These are phyloP conservation scores for Barnettozyma hawaiiensis DNA, from an alignment of 1,139 yeast species.

Conservation along the genomic window DNA sequence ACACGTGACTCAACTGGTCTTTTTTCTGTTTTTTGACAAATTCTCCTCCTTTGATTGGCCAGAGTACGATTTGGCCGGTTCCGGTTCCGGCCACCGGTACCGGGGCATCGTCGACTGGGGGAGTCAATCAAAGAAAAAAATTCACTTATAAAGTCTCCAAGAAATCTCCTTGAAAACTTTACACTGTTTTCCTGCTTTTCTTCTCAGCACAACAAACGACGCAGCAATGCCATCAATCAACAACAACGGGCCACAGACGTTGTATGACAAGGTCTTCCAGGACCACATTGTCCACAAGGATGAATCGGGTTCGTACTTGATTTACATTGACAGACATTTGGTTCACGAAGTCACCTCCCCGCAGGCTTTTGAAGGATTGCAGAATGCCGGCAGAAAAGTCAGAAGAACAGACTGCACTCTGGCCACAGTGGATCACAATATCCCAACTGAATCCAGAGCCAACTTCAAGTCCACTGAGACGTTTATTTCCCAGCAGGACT, in stretches of 20 bases:
- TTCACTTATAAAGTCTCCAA: background rate
- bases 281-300: slow-evolving; percentile 91
- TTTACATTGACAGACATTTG: slow-evolving; percentile 92
- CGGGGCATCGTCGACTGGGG: slow-evolving; percentile 12
- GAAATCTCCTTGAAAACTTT: no score
- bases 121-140: background rate
- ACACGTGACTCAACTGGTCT: slow-evolving; percentile 1
- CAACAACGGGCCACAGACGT: slow-evolving; percentile 47
- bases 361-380: slow-evolving; percentile 94
- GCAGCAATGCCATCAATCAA: slow-evolving; percentile 24
- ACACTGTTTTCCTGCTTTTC: no score
- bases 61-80: slow-evolving; percentile 6
- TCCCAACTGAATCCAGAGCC: slow-evolving; percentile 83
- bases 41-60: slow-evolving; percentile 10
- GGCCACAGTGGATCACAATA: slow-evolving; percentile 97
- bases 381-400: slow-evolving; percentile 78
- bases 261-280: slow-evolving; percentile 92
- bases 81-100: slow-evolving; percentile 12
- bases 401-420: slow-evolving; percentile 93
- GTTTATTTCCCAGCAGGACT: slow-evolving; percentile 88
- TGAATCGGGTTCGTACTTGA: slow-evolving; percentile 76
- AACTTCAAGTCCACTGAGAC: slow-evolving; percentile 67
- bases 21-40: no score
- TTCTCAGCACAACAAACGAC: no score
- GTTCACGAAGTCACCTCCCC: slow-evolving; percentile 99